Percentiles rank a stretch among this genome's conserved stretches.
Evolutionary conservation across 768 basidiomycete genomes (phyloP).

Genomic region (Auriscalpium orientale): DNA sequence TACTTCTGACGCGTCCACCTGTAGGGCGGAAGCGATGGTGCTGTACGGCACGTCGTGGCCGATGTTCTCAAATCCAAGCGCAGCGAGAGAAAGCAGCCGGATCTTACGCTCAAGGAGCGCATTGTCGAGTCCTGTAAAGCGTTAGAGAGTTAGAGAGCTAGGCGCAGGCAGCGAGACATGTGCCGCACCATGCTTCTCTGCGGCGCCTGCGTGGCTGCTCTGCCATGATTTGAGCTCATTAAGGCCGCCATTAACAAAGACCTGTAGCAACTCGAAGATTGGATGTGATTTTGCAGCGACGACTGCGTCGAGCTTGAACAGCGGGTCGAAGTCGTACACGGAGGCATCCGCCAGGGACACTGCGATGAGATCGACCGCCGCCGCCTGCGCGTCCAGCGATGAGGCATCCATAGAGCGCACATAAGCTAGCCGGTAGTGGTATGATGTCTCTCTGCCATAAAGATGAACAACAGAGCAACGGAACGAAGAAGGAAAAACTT

Average conservation of each 20-base stretch:
- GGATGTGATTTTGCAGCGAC: slow-evolving; percentile 59
- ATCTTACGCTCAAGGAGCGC: slow-evolving; percentile 70
- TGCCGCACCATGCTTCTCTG: slow-evolving; percentile 51
- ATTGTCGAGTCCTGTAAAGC: slow-evolving; percentile 42
- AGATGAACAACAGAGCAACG: not conserved
- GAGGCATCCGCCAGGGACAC: slow-evolving; percentile 56
- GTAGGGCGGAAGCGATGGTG: slow-evolving; percentile 57
- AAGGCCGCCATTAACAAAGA: slow-evolving; percentile 63
- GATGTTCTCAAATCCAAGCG: slow-evolving; percentile 69
- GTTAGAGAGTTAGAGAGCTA: not conserved
- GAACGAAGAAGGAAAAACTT: slow-evolving; percentile 22
- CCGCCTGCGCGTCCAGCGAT: slow-evolving; percentile 42
- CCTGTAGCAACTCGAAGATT: slow-evolving; percentile 65
- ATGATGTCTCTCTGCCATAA: slow-evolving; percentile 44
- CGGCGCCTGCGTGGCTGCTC: slow-evolving; percentile 34
- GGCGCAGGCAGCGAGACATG: not conserved
- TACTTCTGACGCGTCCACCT: slow-evolving; percentile 58
- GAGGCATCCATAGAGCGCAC: slow-evolving; percentile 51
- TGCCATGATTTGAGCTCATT: slow-evolving; percentile 59
- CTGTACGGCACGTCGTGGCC: slow-evolving; percentile 68
- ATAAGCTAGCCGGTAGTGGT: slow-evolving; percentile 57
- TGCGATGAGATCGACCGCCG: slow-evolving; percentile 54
- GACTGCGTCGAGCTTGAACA: slow-evolving; percentile 72
- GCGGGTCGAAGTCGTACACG: slow-evolving; percentile 73
- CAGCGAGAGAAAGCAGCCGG: slow-evolving; percentile 65